Conservation (phyloP, 1,284 basidiomycete species). For the Takashimella tepidaria region DNA sequence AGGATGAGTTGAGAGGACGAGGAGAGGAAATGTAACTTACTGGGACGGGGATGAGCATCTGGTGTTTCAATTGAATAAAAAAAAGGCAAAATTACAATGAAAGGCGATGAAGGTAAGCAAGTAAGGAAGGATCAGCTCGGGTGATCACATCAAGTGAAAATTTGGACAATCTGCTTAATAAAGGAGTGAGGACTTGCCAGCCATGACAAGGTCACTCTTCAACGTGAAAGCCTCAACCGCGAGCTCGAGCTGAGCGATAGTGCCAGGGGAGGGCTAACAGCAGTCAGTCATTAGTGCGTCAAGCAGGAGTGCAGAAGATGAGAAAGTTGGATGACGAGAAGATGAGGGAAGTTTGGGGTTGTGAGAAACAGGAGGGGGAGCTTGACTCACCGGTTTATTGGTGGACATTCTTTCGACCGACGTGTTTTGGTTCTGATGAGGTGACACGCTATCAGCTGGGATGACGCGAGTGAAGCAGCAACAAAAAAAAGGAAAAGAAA, state of each 20-base stretch:
- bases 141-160: neutral
- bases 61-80: too few species aligned
- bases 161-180: too few species aligned
- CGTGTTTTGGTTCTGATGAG: too few species aligned
- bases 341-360: neutral
- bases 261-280: neutral
- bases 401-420: too few species aligned
- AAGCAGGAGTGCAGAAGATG: neutral
- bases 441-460: too few species aligned
- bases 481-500: too few species aligned
- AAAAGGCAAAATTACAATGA: too few species aligned
- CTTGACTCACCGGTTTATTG: too few species aligned
- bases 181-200: too few species aligned
- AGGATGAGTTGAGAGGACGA: neutral
- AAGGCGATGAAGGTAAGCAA: neutral
- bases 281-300: neutral
- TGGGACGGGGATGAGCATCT: slow-evolving; percentile 15
- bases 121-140: neutral
- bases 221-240: neutral
- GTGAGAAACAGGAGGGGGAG: too few species aligned
- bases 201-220: neutral
- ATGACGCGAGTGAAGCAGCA: too few species aligned
- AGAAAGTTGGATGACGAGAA: neutral
- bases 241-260: neutral
- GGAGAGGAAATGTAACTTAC: slow-evolving; percentile 6